Conservation (phyloP, 441 rosid genomes). For the Populus hybrid region DNA sequence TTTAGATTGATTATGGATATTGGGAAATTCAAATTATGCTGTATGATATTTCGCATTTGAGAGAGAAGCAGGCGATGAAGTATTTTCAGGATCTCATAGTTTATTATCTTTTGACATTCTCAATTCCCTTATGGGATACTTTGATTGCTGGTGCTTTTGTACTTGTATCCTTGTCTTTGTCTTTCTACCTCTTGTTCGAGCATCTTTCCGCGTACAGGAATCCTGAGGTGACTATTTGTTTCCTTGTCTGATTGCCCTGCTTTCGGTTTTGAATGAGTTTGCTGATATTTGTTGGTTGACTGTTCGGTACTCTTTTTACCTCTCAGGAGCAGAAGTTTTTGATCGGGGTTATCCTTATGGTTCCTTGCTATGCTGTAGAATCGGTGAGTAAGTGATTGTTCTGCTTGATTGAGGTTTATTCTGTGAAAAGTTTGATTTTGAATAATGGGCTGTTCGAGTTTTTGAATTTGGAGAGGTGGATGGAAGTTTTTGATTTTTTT, state of each 20-base stretch:
- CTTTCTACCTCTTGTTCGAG: slow-evolving; percentile 80
- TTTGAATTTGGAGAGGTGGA: not conserved
- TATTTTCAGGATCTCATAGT: slow-evolving; percentile 31
- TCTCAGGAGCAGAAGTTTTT: slow-evolving; percentile 96
- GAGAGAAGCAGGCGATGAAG: slow-evolving; percentile 44
- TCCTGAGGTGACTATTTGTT: slow-evolving; percentile 68
- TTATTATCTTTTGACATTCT: slow-evolving; percentile 33
- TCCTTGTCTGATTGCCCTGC: not conserved
- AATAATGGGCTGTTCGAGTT: not conserved
- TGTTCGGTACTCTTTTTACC: slow-evolving; percentile 3
- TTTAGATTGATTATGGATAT: not conserved
- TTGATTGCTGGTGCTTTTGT: slow-evolving; percentile 60
- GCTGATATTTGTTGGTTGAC: slow-evolving; percentile 1
- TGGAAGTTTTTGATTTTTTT: not conserved
- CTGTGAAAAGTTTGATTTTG: slow-evolving; percentile 8
- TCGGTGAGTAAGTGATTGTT: slow-evolving; percentile 53
- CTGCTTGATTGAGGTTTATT: not conserved
- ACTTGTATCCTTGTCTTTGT: slow-evolving; percentile 57
- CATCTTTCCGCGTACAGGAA: slow-evolving; percentile 95
- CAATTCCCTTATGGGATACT: slow-evolving; percentile 83
- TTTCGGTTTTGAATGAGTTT: not conserved
- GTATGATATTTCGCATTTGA: slow-evolving; percentile 5
- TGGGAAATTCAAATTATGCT: slow-evolving; percentile 10
- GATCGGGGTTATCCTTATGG: slow-evolving; percentile 98
- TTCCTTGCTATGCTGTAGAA: slow-evolving; percentile 93